phyloP scores from a whole-genome alignment of 768 basidiomycete genomes.

The Kondoa malvinella region DNA sequence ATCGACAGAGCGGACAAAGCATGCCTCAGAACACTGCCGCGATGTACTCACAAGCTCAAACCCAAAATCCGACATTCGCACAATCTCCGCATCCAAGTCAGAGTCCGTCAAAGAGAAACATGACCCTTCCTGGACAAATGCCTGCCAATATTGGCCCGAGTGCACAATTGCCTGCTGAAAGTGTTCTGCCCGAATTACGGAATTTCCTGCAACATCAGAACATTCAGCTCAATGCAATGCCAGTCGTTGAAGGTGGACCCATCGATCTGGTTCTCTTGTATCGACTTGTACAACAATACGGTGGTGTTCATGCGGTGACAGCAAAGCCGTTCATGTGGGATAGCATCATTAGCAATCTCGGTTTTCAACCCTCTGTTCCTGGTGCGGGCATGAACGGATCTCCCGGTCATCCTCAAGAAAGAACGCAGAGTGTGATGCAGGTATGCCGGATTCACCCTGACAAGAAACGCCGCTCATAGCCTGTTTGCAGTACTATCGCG shows the following conservation, averaged over 20 bases:
- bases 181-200: neutral
- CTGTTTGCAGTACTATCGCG: neutral
- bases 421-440: too few relatives aligned
- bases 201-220: neutral
- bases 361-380: too few relatives aligned
- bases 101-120: neutral
- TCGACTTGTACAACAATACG: neutral
- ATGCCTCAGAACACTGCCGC: neutral
- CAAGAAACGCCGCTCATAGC: too few relatives aligned
- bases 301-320: neutral
- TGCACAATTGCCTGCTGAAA: neutral
- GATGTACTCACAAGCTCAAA: neutral
- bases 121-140: neutral
- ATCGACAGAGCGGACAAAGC: neutral
- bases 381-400: too few relatives aligned
- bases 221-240: neutral
- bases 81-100: too few relatives aligned
- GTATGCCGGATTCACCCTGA: too few relatives aligned
- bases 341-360: too few relatives aligned
- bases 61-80: neutral
- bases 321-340: too few relatives aligned
- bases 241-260: neutral
- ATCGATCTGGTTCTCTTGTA: neutral
- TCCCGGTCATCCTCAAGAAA: too few relatives aligned
- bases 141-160: neutral